These are phyloP conservation scores for Diphasiastrum complanatum DNA, from an alignment of 83 land plant species.

Conservation along the genomic window DNA sequence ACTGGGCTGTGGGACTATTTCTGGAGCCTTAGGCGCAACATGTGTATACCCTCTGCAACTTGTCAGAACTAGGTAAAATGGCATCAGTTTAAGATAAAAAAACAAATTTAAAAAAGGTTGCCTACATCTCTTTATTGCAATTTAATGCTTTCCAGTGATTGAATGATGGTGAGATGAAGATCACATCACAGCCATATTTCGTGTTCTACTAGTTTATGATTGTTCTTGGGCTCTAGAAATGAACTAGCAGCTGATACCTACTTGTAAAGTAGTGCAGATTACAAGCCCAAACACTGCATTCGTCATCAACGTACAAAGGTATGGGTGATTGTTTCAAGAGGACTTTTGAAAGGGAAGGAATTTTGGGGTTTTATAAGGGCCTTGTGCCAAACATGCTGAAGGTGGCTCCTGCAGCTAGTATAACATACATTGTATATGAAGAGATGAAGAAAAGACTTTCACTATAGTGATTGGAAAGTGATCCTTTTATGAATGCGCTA, in stretches of 20 bases:
- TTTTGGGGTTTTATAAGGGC: conserved; percentile 6
- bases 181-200: too few species aligned
- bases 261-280: too few species aligned
- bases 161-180: too few species aligned
- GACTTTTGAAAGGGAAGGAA: conserved; percentile 6
- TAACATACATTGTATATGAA: conserved; percentile 11
- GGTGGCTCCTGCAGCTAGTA: conserved; percentile 12
- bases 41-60: conserved; percentile 96
- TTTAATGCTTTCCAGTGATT: too few species aligned
- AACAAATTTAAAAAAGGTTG: too few species aligned
- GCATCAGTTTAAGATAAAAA: too few species aligned
- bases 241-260: too few species aligned
- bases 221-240: too few species aligned
- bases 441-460: background rate
- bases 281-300: conserved; percentile 8
- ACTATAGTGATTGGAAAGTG: too few species aligned
- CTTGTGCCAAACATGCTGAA: conserved; percentile 7
- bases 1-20: conserved; percentile 82
- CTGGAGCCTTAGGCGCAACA: conserved; percentile 92
- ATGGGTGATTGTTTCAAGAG: conserved; percentile 5
- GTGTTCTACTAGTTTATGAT: too few species aligned
- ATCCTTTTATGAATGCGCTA: too few species aligned
- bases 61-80: conserved; percentile 69
- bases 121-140: too few species aligned
- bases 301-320: conserved; percentile 8